These are phyloP conservation scores for Coriolopsis trogii DNA, from an alignment of 1,284 basidiomycete species.

Conservation along the genomic window DNA sequence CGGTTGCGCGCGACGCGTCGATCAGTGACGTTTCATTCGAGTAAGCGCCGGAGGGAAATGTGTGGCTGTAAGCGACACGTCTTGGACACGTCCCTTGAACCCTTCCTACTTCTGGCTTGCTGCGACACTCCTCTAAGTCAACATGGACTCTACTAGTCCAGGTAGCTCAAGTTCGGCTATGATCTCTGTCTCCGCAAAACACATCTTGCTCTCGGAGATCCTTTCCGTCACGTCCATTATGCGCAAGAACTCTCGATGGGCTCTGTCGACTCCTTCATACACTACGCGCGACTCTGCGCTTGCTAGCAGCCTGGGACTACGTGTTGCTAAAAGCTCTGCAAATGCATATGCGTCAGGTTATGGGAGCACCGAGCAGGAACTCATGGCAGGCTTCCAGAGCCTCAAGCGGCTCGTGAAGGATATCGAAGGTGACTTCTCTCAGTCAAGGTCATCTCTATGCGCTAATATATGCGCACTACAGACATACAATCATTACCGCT, in stretches of 20 bases:
- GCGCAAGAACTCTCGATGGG: slow-evolving; percentile 96
- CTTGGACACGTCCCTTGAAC: slow-evolving; percentile 26
- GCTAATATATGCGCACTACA: slow-evolving; percentile 32
- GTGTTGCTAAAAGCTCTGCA: slow-evolving; percentile 53
- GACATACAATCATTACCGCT: slow-evolving; percentile 61
- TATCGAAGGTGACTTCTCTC: slow-evolving; percentile 61
- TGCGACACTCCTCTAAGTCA: neutral
- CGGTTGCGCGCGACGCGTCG: neutral
- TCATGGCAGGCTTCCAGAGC: slow-evolving; percentile 90
- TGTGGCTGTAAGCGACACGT: too few relatives aligned
- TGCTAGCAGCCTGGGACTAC: slow-evolving; percentile 73
- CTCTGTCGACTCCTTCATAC: slow-evolving; percentile 65
- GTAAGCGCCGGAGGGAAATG: too few relatives aligned
- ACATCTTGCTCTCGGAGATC: slow-evolving; percentile 88
- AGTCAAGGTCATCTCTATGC: neutral
- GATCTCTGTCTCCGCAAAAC: slow-evolving; percentile 60
- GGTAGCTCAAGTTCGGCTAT: neutral
- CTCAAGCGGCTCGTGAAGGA: slow-evolving; percentile 79
- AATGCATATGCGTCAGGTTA: slow-evolving; percentile 43
- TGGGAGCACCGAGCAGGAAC: slow-evolving; percentile 68
- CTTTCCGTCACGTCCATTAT: slow-evolving; percentile 93
- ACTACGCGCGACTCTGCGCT: slow-evolving; percentile 63
- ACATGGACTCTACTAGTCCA: slow-evolving; percentile 18
- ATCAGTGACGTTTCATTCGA: slow-evolving; percentile 10
- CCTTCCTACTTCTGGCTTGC: neutral